phyloP scores from a whole-genome alignment of 108 stramenopile species.

The Conticribra guillardii region DNA sequence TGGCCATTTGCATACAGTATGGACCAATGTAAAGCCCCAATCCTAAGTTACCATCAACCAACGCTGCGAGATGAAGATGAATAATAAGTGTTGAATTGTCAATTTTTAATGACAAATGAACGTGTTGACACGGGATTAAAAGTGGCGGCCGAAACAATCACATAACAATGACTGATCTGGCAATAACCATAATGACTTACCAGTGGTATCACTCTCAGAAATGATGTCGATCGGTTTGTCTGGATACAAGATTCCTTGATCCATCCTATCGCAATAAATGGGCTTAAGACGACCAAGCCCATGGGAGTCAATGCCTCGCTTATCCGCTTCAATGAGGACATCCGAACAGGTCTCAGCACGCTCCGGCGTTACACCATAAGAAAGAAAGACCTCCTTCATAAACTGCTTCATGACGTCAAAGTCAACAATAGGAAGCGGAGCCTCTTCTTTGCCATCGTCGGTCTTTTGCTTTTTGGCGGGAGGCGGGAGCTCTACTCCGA shows the following conservation, averaged over 20 bases:
- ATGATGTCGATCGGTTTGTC: conserved; percentile 57
- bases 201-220: conserved; percentile 53
- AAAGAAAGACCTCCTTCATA: conserved; percentile 64
- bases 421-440: conserved; percentile 41
- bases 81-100: background rate
- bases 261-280: conserved; percentile 76
- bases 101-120: no score
- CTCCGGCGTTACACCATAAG: conserved; percentile 53
- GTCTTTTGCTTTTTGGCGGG: conserved; percentile 50
- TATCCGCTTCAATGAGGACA: conserved; percentile 71
- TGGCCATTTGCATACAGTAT: conserved; percentile 72
- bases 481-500: conserved; percentile 33
- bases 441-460: conserved; percentile 14
- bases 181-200: background rate
- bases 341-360: conserved; percentile 62
- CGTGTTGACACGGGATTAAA: no score
- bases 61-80: conserved; percentile 13
- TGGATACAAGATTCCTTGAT: conserved; percentile 59
- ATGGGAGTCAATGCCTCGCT: conserved; percentile 73
- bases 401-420: conserved; percentile 69
- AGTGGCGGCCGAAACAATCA: no score
- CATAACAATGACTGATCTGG: no score
- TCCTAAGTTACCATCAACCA: conserved; percentile 68
- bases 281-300: conserved; percentile 69
- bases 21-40: conserved; percentile 73